Evolutionary conservation across 768 basidiomycete genomes (phyloP).

Genomic region (Leccinellum luteum): DNA sequence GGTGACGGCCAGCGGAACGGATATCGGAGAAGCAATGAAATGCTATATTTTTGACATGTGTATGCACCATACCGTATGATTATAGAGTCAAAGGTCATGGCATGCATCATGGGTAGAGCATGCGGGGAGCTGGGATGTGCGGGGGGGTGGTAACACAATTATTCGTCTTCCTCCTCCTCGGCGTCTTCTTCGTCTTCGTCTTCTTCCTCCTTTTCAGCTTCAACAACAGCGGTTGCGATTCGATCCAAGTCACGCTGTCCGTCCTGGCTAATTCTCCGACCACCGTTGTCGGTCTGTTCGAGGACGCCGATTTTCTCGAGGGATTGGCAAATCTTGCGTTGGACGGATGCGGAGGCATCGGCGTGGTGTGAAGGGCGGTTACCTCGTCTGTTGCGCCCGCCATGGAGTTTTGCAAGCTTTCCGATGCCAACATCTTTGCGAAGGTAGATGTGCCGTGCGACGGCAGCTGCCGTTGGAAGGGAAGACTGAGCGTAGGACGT

Average conservation of each 20-base stretch:
- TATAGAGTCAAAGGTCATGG: constrained; percentile 20
- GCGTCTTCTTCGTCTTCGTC: constrained; percentile 75
- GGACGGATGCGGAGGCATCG: constrained; percentile 80
- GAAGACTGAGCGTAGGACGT: neutral
- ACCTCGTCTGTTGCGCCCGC: constrained; percentile 92
- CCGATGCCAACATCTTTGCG: constrained; percentile 96
- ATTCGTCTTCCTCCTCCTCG: constrained; percentile 53
- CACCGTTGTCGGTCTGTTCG: constrained; percentile 90
- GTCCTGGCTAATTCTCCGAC: constrained; percentile 94
- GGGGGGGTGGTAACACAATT: constrained; percentile 15
- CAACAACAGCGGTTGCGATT: constrained; percentile 87
- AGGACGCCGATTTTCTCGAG: constrained; percentile 99
- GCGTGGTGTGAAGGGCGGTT: constrained; percentile 96
- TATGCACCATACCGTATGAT: constrained; percentile 43
- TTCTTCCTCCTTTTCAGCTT: constrained; percentile 70
- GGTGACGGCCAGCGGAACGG: neutral
- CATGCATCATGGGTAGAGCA: constrained; percentile 21
- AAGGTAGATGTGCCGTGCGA: constrained; percentile 99
- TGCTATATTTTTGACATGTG: constrained; percentile 32
- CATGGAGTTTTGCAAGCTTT: constrained; percentile 93
- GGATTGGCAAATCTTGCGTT: constrained; percentile 94
- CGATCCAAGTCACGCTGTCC: constrained; percentile 95
- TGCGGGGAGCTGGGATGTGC: constrained; percentile 20
- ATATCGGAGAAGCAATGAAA: constrained; percentile 12
- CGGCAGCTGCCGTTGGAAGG: constrained; percentile 58